A percentile compares a stretch with the other conserved stretches of the same genome.
These are phyloP conservation scores for Seminavis robusta DNA, from an alignment of 108 stramenopile genomes.

Conservation along the genomic window DNA sequence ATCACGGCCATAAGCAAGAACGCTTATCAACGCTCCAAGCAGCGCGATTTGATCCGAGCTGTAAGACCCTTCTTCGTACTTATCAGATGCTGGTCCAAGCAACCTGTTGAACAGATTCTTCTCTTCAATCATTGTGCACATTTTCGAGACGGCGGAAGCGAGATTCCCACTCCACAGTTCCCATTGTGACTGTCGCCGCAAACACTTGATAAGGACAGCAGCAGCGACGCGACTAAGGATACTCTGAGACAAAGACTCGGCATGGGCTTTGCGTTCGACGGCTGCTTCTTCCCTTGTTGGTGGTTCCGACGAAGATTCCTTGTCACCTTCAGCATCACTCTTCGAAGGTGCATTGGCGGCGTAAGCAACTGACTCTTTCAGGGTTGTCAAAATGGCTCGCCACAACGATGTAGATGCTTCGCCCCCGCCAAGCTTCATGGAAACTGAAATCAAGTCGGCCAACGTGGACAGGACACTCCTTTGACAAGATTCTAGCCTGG, in stretches of 20 bases:
- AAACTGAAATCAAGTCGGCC: constrained; percentile 58
- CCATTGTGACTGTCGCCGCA: constrained; percentile 58
- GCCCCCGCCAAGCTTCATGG: constrained; percentile 78
- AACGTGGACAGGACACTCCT: constrained; percentile 51
- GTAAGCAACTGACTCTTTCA: constrained; percentile 21
- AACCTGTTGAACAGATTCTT: constrained; percentile 52
- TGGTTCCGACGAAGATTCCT: background rate
- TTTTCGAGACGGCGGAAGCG: constrained; percentile 62
- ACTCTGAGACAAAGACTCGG: constrained; percentile 16
- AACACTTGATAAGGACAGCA: constrained; percentile 58
- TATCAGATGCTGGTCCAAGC: background rate
- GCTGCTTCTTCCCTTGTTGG: no score
- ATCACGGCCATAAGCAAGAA: constrained; percentile 76
- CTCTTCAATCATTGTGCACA: constrained; percentile 78
- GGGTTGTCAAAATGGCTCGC: constrained; percentile 45
- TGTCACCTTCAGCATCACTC: constrained; percentile 1
- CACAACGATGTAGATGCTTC: constrained; percentile 73
- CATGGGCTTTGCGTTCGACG: background rate
- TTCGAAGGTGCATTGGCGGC: constrained; percentile 7
- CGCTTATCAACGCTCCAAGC: constrained; percentile 52
- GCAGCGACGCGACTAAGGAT: constrained; percentile 69
- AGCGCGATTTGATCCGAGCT: constrained; percentile 69
- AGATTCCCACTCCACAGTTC: constrained; percentile 64
- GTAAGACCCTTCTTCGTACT: constrained; percentile 18
- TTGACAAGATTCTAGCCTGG: constrained; percentile 49